Percentiles rank a stretch among this genome's conserved stretches.
These are phyloP conservation scores for Vaucheria bursata DNA, from an alignment of 352 stramenopile species.

Conservation along the genomic window DNA sequence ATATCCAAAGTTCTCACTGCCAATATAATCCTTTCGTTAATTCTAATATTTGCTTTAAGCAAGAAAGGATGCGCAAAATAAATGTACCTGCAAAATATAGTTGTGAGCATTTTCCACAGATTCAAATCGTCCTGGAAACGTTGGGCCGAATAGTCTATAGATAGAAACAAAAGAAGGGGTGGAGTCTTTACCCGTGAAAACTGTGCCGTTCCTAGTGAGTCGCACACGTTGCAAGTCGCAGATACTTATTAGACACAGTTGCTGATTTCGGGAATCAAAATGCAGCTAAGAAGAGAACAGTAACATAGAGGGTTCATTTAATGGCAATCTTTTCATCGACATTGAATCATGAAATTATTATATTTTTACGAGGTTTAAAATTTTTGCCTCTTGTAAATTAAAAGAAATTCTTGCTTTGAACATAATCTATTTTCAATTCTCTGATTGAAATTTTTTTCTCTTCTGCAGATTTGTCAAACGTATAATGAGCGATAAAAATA, in stretches of 20 bases:
- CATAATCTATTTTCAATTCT: too few relatives aligned
- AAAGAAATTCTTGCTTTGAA: too few relatives aligned
- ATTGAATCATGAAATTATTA: too few relatives aligned
- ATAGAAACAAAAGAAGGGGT: background rate
- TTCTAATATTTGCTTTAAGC: too few relatives aligned
- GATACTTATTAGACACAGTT: background rate
- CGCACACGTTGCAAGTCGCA: background rate
- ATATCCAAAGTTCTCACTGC: too few relatives aligned
- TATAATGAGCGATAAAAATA: too few relatives aligned
- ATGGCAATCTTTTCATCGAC: background rate
- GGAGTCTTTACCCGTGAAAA: background rate
- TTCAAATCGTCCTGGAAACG: background rate
- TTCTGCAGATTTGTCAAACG: too few relatives aligned
- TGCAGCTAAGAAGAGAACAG: background rate
- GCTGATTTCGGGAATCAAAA: background rate
- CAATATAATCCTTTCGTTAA: too few relatives aligned
- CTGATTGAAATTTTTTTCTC: too few relatives aligned
- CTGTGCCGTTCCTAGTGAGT: background rate
- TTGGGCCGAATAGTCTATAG: constrained; percentile 3
- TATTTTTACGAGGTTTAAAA: too few relatives aligned
- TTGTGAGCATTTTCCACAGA: background rate
- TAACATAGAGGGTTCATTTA: background rate
- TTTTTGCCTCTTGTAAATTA: too few relatives aligned
- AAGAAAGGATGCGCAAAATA: background rate
- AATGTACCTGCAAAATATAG: constrained; percentile 1